A percentile compares a stretch with the other conserved stretches of the same genome.
phyloP scores from a whole-genome alignment of 106 monocot genomes.

The Dendrobium chrysotoxum region DNA sequence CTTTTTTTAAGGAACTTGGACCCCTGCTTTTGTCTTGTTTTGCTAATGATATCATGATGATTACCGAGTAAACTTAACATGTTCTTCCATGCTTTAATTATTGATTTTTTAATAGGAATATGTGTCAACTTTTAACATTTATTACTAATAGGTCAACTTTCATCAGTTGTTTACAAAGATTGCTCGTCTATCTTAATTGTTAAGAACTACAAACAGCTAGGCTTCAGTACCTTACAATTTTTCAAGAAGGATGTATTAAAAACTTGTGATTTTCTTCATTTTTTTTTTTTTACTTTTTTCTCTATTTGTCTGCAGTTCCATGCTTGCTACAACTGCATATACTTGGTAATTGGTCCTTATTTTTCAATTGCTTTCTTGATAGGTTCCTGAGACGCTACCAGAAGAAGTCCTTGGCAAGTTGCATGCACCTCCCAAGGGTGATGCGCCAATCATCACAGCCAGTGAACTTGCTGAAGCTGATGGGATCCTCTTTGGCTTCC shows the following conservation, averaged over 20 bases:
- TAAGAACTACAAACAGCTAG: background rate
- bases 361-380: background rate
- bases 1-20: no score
- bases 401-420: constrained; percentile 70
- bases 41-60: background rate
- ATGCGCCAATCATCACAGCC: constrained; percentile 58
- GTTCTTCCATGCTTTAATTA: background rate
- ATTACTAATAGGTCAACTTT: no score
- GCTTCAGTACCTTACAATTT: background rate
- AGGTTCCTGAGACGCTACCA: constrained; percentile 81
- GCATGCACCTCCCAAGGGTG: constrained; percentile 69
- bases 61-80: background rate
- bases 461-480: constrained; percentile 76
- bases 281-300: no score
- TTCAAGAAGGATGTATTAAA: background rate
- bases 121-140: no score
- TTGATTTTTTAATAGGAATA: background rate
- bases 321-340: no score
- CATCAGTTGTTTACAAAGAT: background rate
- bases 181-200: background rate
- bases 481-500: constrained; percentile 81
- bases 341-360: no score
- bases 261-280: no score
- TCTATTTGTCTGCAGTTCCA: no score
- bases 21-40: no score